Conservation (phyloP, 768 basidiomycete genomes). For the Leccinum incarnatum region DNA sequence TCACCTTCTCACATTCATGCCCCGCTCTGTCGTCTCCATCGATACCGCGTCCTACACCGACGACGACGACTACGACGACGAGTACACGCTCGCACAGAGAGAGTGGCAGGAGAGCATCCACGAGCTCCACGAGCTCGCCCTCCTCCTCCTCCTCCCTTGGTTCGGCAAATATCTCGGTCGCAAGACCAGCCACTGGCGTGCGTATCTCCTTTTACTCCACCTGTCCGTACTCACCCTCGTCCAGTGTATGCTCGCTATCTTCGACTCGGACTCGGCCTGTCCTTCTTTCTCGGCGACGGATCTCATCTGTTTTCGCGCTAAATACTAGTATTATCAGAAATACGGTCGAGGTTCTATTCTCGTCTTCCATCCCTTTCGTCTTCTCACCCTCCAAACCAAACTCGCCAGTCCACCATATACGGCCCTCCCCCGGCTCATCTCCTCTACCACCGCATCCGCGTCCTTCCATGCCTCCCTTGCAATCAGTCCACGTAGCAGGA, state of each 20-base stretch:
- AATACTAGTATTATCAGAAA: slow-evolving; percentile 19
- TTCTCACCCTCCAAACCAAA: slow-evolving; percentile 50
- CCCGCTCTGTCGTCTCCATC: slow-evolving; percentile 57
- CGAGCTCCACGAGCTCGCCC: slow-evolving; percentile 78
- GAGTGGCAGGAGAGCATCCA: slow-evolving; percentile 93
- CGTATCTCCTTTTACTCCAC: slow-evolving; percentile 29
- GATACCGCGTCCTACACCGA: slow-evolving; percentile 57
- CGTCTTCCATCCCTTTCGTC: slow-evolving; percentile 34
- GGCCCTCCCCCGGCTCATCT: slow-evolving; percentile 52
- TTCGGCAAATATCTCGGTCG: slow-evolving; percentile 88
- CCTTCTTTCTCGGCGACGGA: slow-evolving; percentile 57
- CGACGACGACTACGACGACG: slow-evolving; percentile 55
- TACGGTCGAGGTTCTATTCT: slow-evolving; percentile 29
- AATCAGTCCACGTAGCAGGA: slow-evolving; percentile 66
- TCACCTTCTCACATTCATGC: slow-evolving; percentile 40
- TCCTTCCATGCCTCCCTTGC: slow-evolving; percentile 55
- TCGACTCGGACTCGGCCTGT: slow-evolving; percentile 55
- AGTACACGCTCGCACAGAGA: slow-evolving; percentile 73
- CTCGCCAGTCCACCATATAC: slow-evolving; percentile 44
- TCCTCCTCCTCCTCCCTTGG: slow-evolving; percentile 79
- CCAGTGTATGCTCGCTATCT: slow-evolving; percentile 72
- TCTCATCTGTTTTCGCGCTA: slow-evolving; percentile 19
- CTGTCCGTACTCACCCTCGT: slow-evolving; percentile 11
- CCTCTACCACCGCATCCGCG: slow-evolving; percentile 57
- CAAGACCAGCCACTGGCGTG: slow-evolving; percentile 84